Conservation (phyloP, 1,284 basidiomycete species). For the Puccinia novopanici region DNA sequence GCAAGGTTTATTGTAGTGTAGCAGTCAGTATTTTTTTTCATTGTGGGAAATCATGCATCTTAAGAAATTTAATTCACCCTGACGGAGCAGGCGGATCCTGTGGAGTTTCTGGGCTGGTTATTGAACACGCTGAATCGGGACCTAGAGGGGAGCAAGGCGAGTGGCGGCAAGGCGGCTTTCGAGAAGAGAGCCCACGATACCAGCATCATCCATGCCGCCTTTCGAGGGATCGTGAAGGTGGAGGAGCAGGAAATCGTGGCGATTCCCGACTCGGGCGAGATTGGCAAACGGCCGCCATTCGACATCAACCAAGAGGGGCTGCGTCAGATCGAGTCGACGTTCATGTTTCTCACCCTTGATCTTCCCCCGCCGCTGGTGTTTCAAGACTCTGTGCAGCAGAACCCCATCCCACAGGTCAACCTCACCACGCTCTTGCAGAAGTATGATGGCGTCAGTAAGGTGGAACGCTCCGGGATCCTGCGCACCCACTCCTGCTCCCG, state of each 20-base stretch:
- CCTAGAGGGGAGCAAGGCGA: conserved; percentile 68
- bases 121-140: conserved; percentile 90
- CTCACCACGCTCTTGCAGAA: conserved; percentile 89
- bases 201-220: conserved; percentile 88
- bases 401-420: conserved; percentile 96
- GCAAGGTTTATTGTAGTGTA: too few species aligned
- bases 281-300: conserved; percentile 73
- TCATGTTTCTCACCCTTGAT: conserved; percentile 92
- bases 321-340: conserved; percentile 74
- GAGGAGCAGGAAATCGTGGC: conserved; percentile 87
- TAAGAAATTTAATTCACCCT: conserved; percentile 89
- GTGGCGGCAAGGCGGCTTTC: conserved; percentile 44
- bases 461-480: conserved; percentile 68
- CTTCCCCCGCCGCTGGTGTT: conserved; percentile 94
- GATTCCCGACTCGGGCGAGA: conserved; percentile 70
- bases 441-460: conserved; percentile 84
- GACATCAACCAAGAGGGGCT: conserved; percentile 87
- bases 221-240: conserved; percentile 88
- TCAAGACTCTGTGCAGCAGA: conserved; percentile 91
- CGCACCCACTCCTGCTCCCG: conserved; percentile 84
- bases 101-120: conserved; percentile 94
- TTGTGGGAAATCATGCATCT: too few species aligned
- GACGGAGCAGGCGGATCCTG: conserved; percentile 90
- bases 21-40: too few species aligned
- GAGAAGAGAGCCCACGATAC: conserved; percentile 16